Evolutionary conservation across 495 filamentous ascomycete species (phyloP).

Genomic region (Neurospora sublineolata): DNA sequence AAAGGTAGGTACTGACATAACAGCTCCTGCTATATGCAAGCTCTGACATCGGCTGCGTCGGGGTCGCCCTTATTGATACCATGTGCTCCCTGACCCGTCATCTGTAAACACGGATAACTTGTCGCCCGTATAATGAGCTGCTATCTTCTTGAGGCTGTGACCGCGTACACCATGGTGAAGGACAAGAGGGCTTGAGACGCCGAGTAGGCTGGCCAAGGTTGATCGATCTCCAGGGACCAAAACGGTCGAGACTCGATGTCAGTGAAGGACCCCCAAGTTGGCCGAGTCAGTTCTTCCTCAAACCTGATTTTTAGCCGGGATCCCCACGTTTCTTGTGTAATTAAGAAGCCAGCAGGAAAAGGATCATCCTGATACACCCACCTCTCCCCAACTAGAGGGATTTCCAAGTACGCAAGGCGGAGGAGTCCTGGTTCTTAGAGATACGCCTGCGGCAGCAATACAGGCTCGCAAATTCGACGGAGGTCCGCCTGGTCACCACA

Average conservation of each 20-base stretch:
- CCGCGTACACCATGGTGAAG: conserved; percentile 1
- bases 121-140: conserved; percentile 5
- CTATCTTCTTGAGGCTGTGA: background rate
- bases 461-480: background rate
- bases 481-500: background rate
- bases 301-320: background rate
- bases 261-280: background rate
- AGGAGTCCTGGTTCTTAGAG: background rate
- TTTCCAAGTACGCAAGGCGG: background rate
- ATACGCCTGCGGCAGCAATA: background rate
- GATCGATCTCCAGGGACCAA: background rate
- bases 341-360: background rate
- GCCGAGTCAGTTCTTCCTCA: background rate
- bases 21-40: conserved; percentile 35
- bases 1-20: conserved; percentile 18
- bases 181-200: background rate
- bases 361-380: background rate
- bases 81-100: conserved; percentile 12
- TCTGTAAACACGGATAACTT: conserved; percentile 14
- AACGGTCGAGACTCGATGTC: background rate
- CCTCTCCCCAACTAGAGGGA: background rate
- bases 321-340: background rate
- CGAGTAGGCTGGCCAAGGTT: background rate
- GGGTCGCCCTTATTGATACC: conserved; percentile 23
- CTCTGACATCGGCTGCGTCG: conserved; percentile 33